These are phyloP conservation scores for Serendipita sp. DNA, from an alignment of 1,284 basidiomycete genomes.

Conservation along the genomic window DNA sequence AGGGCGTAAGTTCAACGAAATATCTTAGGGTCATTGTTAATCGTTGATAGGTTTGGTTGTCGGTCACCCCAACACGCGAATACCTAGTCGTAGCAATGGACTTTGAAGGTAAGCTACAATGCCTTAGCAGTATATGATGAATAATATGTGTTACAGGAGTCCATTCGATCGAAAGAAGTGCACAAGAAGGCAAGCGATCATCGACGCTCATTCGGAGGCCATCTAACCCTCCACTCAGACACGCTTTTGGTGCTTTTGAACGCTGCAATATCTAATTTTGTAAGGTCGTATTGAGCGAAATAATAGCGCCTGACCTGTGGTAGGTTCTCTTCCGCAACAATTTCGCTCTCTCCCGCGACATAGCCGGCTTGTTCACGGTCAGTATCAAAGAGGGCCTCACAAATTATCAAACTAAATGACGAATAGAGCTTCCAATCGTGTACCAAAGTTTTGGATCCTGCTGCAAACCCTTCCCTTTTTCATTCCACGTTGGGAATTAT, in stretches of 20 bases:
- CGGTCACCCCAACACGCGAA: constrained; percentile 37
- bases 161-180: constrained; percentile 46
- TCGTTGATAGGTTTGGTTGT: constrained; percentile 15
- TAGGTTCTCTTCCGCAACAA: constrained; percentile 52
- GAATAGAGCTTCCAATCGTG: constrained; percentile 45
- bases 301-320: background rate
- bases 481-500: constrained; percentile 45
- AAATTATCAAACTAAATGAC: background rate
- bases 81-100: constrained; percentile 43
- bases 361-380: constrained; percentile 35
- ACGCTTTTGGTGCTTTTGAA: constrained; percentile 49
- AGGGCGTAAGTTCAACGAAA: background rate
- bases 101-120: constrained; percentile 35
- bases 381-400: background rate
- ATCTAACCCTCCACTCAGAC: constrained; percentile 20
- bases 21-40: background rate
- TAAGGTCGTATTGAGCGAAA: constrained; percentile 16
- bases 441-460: constrained; percentile 41
- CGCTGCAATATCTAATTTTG: constrained; percentile 48
- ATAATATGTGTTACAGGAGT: constrained; percentile 31
- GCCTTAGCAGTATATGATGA: constrained; percentile 15
- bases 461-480: constrained; percentile 42
- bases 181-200: constrained; percentile 29
- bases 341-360: constrained; percentile 43
- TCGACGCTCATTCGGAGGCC: background rate